Evolutionary conservation across 1,284 basidiomycete genomes (phyloP).

Genomic region (Meira nashicola): DNA sequence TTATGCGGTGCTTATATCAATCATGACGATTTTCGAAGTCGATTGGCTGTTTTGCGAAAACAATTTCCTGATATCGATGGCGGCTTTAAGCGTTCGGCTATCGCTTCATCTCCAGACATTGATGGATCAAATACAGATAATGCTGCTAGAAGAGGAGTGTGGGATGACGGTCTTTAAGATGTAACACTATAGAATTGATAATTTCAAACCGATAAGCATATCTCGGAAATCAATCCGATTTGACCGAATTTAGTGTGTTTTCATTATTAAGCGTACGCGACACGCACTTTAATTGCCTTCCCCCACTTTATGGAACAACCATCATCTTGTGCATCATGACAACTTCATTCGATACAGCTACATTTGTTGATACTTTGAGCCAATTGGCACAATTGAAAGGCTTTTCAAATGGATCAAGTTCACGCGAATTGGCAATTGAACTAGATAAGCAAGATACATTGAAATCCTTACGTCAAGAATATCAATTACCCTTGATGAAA

Average conservation of each 20-base stretch:
- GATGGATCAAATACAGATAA: neutral
- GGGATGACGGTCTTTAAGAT: conserved; percentile 40
- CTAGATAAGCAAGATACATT: neutral
- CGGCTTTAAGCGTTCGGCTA: no score
- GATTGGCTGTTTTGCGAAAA: conserved; percentile 27
- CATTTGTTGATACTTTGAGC: no score
- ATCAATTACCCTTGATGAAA: neutral
- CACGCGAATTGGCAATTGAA: neutral
- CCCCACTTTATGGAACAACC: no score
- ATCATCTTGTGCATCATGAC: no score
- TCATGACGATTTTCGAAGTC: conserved; percentile 42
- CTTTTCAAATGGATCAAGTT: neutral
- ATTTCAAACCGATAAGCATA: no score
- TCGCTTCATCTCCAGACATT: neutral
- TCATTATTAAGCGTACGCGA: no score
- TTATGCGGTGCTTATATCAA: conserved; percentile 84
- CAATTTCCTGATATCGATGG: conserved; percentile 18
- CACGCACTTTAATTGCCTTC: no score
- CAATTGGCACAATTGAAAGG: no score
- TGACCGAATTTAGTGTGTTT: no score
- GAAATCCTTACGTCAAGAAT: neutral
- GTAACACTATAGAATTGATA: no score
- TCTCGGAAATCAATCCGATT: no score
- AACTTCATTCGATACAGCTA: no score
- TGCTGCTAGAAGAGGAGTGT: conserved; percentile 20